Evolutionary conservation across 352 stramenopile genomes (phyloP), one percentile per base, ranked within the genome.

Genomic region (Phytophthora pisi): DNA sequence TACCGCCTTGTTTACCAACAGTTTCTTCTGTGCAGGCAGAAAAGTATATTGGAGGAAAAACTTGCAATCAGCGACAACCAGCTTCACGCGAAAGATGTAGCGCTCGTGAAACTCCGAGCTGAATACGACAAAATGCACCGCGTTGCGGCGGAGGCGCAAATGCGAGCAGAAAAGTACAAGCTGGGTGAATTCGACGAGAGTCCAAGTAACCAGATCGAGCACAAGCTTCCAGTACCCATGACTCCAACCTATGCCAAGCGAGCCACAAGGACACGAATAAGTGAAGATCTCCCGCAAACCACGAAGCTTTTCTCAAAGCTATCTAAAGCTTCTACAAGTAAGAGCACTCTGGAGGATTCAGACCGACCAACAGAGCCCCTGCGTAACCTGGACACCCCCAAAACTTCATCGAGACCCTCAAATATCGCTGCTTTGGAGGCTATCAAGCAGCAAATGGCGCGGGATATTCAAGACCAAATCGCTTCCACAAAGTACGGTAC

Each of bases 391-490:
- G 24, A 40, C 5, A 59, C 16, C 11, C 18, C 20, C 18, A 6
- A 34, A 40, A 24, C 38, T 50, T 7, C 51, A 50, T 46, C 30
- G 2, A 38, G n/a, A 61, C 6, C 46, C 20, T 75, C 70, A 0
- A 90, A 88, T 24, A 62, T 71, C 5, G 66, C 62, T 2, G 68
- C 74, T 8, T 64, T 90, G 20, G 60, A 75, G 40, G 54, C 40
- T 0, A 72, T 89, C 61, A 84, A 83, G 52, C 56, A 62, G 24
- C 59, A 66, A 51, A 73, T 89, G 49, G 31, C 76, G 24, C 59
- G 52, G 13, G 70, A 79, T 8, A 86, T 90, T 26, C 75, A 78
- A 46, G 50, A 71, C 2, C 79, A 90, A 55, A 75, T 88, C 4
- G 68, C 78, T 2, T 51, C 57, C 23, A 90, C 81, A 1, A 90